Percentiles rank a stretch among this genome's conserved stretches.
Evolutionary conservation across 2,329 filamentous ascomycete species (phyloP).

Genomic region (Huntiella bhutanensis): DNA sequence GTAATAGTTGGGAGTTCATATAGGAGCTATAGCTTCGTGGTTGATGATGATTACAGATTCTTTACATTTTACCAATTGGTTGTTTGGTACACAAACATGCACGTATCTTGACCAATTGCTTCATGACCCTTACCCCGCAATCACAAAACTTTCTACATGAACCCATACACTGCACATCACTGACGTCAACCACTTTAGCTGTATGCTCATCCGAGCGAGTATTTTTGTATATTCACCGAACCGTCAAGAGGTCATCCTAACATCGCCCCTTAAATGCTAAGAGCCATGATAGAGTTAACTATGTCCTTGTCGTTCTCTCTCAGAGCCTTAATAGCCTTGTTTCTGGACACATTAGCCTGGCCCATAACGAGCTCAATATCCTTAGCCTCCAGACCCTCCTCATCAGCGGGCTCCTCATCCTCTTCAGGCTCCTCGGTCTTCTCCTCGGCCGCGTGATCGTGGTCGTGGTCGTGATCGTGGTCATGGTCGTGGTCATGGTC

Average conservation of each 20-base stretch:
- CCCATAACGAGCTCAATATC: constrained; percentile 99
- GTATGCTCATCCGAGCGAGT: constrained; percentile 2
- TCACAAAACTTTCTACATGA: too few relatives aligned
- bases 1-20: too few relatives aligned
- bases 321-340: constrained; percentile 96
- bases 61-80: too few relatives aligned
- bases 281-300: constrained; percentile 99
- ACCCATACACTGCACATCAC: too few relatives aligned
- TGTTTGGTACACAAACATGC: too few relatives aligned
- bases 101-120: too few relatives aligned
- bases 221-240: constrained; percentile 2
- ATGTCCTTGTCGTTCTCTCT: constrained; percentile 99
- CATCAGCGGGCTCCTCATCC: constrained; percentile 88
- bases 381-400: constrained; percentile 89
- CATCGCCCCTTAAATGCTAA: constrained; percentile 46
- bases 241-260: not conserved
- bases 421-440: constrained; percentile 77
- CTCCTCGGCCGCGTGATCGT: constrained; percentile 73
- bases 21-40: too few relatives aligned
- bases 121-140: too few relatives aligned
- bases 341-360: constrained; percentile 87
- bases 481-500: constrained; percentile 42
- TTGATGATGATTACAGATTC: too few relatives aligned
- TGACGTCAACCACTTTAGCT: too few relatives aligned
- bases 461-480: constrained; percentile 50